Evolutionary conservation across 148 eudicot genomes (phyloP), one percentile per base, ranked within the genome.

Genomic region (Camellia granthamiana): DNA sequence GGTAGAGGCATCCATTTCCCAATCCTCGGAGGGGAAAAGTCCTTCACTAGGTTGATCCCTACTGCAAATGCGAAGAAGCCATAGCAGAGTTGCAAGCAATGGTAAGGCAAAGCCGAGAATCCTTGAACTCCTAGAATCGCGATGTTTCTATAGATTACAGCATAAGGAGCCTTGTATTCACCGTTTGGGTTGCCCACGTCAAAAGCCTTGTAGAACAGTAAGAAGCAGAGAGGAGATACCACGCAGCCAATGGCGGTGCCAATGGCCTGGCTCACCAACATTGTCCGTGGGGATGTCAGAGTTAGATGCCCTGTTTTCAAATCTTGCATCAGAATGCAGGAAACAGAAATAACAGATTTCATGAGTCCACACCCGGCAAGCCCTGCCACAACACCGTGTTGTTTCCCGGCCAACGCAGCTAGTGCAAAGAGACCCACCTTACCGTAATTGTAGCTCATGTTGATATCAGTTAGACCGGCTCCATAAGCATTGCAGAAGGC

Each of bases 401-500:
- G 86, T 78, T 84, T 82, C 30, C 91, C 90, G 7, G 88, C 81
- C 60, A 88, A 5, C 43, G 92, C 90, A 0, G 91, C 89, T 7
- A 91, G 76, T 46, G 83, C 66, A 69, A 91, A 90, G 47, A 91
- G 88, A 3, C 89, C 94, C 16, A 90, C 88, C 77, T 90, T 91
- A 0, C 92, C 91, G n/a, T 91, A 91, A 49, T 91, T 91, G 69
- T 85, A 90, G 59, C 91, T 84, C 91, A 91, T 88, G 91, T 89
- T 89, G n/a, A 85, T 75, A 63, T 91, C 94, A 0, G 94, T 90
- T 23, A 91, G 72, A 13, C 94, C 94, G 2, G 91, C 86, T 42
- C 94, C 94, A 81, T 91, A 91, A 0, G 92, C 94, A 52, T 90
- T 91, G 83, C 89, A 87, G 81, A 91, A 91, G 79, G 91, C 88